These are phyloP conservation scores for Psidium friedrichsthalianum DNA, from an alignment of 345 rosid species.

Conservation along the genomic window DNA sequence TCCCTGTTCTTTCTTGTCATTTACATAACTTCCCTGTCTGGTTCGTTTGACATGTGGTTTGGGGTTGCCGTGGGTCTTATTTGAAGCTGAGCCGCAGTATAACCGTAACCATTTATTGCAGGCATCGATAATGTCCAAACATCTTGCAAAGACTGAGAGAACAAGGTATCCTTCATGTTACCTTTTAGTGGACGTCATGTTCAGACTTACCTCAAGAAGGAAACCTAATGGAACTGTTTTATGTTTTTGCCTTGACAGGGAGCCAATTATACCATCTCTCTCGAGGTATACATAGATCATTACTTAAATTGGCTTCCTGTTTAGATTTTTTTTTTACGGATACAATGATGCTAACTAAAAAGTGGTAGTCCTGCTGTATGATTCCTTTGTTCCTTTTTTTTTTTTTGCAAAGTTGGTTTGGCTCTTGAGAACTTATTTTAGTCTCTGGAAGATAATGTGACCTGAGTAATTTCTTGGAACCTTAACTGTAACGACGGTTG, in stretches of 20 bases:
- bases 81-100: background rate
- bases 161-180: constrained; percentile 40
- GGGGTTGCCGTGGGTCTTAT: background rate
- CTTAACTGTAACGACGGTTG: background rate
- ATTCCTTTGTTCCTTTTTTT: background rate
- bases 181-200: background rate
- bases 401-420: background rate
- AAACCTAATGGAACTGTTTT: background rate
- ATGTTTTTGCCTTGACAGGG: constrained; percentile 32
- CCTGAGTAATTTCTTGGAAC: background rate
- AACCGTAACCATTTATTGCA: constrained; percentile 12
- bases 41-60: background rate
- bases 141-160: constrained; percentile 69
- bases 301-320: background rate
- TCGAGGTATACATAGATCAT: constrained; percentile 29
- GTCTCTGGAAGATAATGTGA: background rate
- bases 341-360: background rate
- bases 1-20: background rate
- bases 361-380: background rate
- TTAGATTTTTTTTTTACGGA: background rate
- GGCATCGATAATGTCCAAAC: constrained; percentile 90
- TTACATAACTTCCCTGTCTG: background rate
- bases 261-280: constrained; percentile 34
- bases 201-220: background rate
- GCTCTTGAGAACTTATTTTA: background rate